Conservation (phyloP, 345 rosid genomes). For the Acer saccharum region DNA sequence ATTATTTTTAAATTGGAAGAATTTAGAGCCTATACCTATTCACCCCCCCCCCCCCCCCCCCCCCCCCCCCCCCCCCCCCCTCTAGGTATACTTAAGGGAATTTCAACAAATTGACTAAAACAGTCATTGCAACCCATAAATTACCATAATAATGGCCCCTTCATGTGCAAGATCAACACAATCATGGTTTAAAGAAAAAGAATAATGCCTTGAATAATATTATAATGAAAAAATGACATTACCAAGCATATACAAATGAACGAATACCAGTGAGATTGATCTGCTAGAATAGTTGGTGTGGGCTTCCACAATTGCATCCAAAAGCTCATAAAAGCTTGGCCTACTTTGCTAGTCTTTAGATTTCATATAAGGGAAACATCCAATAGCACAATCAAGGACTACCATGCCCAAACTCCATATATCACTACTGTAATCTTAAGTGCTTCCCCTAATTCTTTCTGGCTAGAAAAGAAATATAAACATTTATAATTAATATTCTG, state of each 20-base stretch:
- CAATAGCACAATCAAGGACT: conserved; percentile 85
- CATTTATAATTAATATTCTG: not conserved
- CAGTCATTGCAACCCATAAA: no score
- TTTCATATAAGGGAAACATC: conserved; percentile 79
- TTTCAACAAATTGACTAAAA: no score
- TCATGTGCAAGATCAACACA: no score
- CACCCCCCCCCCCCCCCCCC: no score
- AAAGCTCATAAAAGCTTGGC: conserved; percentile 88
- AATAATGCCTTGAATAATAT: not conserved
- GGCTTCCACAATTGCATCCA: conserved; percentile 85
- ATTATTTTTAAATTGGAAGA: no score
- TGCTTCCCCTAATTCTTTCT: conserved; percentile 83
- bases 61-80: no score
- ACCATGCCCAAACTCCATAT: conserved; percentile 90
- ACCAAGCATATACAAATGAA: conserved; percentile 91
- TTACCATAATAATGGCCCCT: no score
- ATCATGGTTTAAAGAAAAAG: not conserved
- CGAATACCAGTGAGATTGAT: conserved; percentile 93
- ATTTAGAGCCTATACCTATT: no score
- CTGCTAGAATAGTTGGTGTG: conserved; percentile 85
- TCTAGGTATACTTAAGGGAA: no score
- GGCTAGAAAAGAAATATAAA: conserved; percentile 48
- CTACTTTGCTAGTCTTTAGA: conserved; percentile 77
- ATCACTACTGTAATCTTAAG: conserved; percentile 82
- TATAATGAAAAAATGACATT: conserved; percentile 22